Percentiles rank a stretch among this genome's conserved stretches.
These are phyloP conservation scores for Toxicodendron radicans DNA, from an alignment of 345 rosid genomes.

Conservation along the genomic window DNA sequence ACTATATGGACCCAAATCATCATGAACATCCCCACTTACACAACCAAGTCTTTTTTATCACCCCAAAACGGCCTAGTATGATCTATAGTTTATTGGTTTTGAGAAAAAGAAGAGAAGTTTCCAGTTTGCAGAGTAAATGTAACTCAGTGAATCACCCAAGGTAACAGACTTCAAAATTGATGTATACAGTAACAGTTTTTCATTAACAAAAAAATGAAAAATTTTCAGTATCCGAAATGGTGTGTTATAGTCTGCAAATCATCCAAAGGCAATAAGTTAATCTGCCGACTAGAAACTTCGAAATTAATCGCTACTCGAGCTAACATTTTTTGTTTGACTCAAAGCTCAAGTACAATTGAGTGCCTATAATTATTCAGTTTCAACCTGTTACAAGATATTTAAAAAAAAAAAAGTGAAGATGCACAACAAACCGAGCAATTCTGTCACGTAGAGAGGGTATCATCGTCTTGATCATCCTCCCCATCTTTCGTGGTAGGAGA, in stretches of 20 bases:
- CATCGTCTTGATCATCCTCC: constrained; percentile 53
- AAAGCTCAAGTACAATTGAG: background rate
- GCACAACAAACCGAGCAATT: background rate
- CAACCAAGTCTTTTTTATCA: background rate
- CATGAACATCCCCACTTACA: background rate
- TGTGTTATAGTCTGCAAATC: background rate
- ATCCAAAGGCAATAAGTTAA: background rate
- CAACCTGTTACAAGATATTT: background rate
- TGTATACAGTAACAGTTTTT: background rate
- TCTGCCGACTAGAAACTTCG: background rate
- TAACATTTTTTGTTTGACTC: background rate
- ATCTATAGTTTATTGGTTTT: background rate
- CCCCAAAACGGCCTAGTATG: background rate
- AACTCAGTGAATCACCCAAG: no score
- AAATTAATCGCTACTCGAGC: background rate
- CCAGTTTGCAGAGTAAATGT: background rate
- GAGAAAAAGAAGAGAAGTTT: background rate
- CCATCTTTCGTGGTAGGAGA: constrained; percentile 36
- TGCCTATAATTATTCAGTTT: constrained; percentile 17
- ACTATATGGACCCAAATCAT: background rate
- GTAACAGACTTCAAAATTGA: no score
- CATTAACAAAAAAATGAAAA: background rate
- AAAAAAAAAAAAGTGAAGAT: background rate
- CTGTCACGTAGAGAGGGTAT: constrained; percentile 40
- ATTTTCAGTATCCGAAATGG: background rate